A percentile compares a stretch with the other conserved stretches of the same genome.
Evolutionary conservation across 495 filamentous ascomycete species (phyloP).

Genomic region (Penicillium samsonianum): DNA sequence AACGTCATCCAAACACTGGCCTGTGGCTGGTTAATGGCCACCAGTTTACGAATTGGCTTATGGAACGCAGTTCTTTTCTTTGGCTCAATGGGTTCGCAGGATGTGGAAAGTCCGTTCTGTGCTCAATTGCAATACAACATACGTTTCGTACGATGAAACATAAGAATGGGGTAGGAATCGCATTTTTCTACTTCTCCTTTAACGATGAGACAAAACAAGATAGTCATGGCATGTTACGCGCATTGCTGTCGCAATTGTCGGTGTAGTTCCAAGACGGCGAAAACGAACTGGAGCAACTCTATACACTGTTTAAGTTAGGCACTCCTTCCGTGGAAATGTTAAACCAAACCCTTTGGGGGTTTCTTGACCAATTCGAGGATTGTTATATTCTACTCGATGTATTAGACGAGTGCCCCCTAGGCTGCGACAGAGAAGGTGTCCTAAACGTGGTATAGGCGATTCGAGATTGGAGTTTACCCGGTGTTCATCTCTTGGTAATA

Average conservation of each 20-base stretch:
- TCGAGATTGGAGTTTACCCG: constrained; percentile 25
- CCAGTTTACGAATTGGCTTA: constrained; percentile 33
- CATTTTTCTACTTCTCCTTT: constrained; percentile 47
- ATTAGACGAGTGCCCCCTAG: constrained; percentile 29
- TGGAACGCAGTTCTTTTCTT: constrained; percentile 34
- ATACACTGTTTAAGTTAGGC: constrained; percentile 9
- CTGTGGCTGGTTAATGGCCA: constrained; percentile 34
- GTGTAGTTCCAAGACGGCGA: constrained; percentile 24
- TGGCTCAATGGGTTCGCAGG: constrained; percentile 45
- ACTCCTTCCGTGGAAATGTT: constrained; percentile 18
- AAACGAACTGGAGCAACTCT: constrained; percentile 19
- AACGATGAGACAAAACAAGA: constrained; percentile 35
- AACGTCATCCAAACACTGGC: constrained; percentile 29
- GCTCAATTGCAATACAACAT: constrained; percentile 38
- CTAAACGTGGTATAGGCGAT: constrained; percentile 26
- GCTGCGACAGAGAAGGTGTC: constrained; percentile 18
- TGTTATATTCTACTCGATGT: constrained; percentile 35
- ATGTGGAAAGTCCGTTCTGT: constrained; percentile 43
- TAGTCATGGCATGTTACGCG: constrained; percentile 34
- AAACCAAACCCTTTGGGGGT: constrained; percentile 15
- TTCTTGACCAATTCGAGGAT: constrained; percentile 22
- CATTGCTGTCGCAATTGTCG: constrained; percentile 38
- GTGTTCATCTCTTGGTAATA: constrained; percentile 39
- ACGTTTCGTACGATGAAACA: constrained; percentile 18
- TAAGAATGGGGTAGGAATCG: constrained; percentile 26